Percentiles rank a stretch among this genome's conserved stretches.
These are phyloP conservation scores for Hymenoscyphus repandus DNA, from an alignment of 2,329 filamentous ascomycete species.

Conservation along the genomic window DNA sequence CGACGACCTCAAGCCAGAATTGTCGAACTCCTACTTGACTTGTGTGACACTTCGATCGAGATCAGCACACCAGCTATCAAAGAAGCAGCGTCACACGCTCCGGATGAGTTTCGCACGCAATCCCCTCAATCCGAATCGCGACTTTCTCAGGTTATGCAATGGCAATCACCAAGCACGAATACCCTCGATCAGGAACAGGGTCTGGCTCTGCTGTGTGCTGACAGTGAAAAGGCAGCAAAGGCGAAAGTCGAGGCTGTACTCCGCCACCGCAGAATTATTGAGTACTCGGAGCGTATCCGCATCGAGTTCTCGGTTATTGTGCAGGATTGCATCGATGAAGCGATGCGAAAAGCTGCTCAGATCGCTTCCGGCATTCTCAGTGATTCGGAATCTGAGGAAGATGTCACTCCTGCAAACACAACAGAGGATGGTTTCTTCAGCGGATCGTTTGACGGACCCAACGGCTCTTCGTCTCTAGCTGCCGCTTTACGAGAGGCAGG, in stretches of 20 bases:
- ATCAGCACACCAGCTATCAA: slow-evolving; percentile 93
- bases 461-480: slow-evolving; percentile 51
- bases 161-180: slow-evolving; percentile 90
- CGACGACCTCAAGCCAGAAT: slow-evolving; percentile 86
- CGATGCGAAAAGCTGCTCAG: slow-evolving; percentile 80
- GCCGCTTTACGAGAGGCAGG: slow-evolving; percentile 42
- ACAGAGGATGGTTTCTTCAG: slow-evolving; percentile 46
- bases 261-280: slow-evolving; percentile 85
- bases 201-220: slow-evolving; percentile 77
- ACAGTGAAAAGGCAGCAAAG: slow-evolving; percentile 79
- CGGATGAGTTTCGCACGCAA: slow-evolving; percentile 81
- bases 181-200: slow-evolving; percentile 92
- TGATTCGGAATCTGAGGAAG: slow-evolving; percentile 52
- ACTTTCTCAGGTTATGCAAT: slow-evolving; percentile 89
- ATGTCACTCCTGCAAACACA: slow-evolving; percentile 36
- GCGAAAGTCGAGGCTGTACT: slow-evolving; percentile 91
- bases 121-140: slow-evolving; percentile 94
- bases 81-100: slow-evolving; percentile 62
- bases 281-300: slow-evolving; percentile 93
- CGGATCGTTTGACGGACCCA: slow-evolving; percentile 53
- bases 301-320: slow-evolving; percentile 90
- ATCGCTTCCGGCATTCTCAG: slow-evolving; percentile 75
- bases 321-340: slow-evolving; percentile 91
- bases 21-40: slow-evolving; percentile 87
- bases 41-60: slow-evolving; percentile 93